Percentiles rank a stretch among this genome's conserved stretches.
These are phyloP conservation scores for Nasturtium officinale DNA, from an alignment of 345 rosid species.

Conservation along the genomic window DNA sequence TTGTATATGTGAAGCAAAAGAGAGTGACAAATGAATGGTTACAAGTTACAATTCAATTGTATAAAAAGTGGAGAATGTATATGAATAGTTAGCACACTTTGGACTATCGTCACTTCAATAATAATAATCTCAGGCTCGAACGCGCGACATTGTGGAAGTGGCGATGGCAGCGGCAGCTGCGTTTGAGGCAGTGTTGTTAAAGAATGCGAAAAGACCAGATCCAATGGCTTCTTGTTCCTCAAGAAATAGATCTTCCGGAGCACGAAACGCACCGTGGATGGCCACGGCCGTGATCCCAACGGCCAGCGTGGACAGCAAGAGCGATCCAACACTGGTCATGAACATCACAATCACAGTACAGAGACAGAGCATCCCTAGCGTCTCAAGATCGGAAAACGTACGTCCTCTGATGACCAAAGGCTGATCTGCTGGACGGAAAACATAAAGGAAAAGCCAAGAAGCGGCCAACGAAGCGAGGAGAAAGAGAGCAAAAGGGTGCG, in stretches of 20 bases:
- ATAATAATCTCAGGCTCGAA: constrained; percentile 31
- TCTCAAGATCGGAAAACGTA: constrained; percentile 52
- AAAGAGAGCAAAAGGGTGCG: constrained; percentile 52
- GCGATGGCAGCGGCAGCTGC: constrained; percentile 47
- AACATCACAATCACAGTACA: constrained; percentile 53
- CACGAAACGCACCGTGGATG: constrained; percentile 52
- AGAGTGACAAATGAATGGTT: constrained; percentile 28
- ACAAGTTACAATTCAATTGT: constrained; percentile 16
- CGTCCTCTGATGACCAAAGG: constrained; percentile 53
- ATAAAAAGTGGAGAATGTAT: constrained; percentile 10
- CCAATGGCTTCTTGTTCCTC: constrained; percentile 53
- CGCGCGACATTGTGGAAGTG: constrained; percentile 40
- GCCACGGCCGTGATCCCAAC: constrained; percentile 51
- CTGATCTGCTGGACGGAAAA: constrained; percentile 53
- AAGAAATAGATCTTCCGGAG: constrained; percentile 57
- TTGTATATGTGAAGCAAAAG: too few species aligned
- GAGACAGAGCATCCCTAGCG: constrained; percentile 45
- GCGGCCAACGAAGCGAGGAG: constrained; percentile 45
- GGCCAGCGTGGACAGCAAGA: constrained; percentile 46
- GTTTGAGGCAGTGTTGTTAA: constrained; percentile 45
- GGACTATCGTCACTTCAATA: background rate
- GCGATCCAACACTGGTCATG: constrained; percentile 57
- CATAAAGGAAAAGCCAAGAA: constrained; percentile 58
- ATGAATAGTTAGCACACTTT: background rate
- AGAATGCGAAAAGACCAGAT: constrained; percentile 46